Evolutionary conservation across 2,329 filamentous ascomycete genomes (phyloP).

Genomic region (Colletotrichum gloeosporioides): DNA sequence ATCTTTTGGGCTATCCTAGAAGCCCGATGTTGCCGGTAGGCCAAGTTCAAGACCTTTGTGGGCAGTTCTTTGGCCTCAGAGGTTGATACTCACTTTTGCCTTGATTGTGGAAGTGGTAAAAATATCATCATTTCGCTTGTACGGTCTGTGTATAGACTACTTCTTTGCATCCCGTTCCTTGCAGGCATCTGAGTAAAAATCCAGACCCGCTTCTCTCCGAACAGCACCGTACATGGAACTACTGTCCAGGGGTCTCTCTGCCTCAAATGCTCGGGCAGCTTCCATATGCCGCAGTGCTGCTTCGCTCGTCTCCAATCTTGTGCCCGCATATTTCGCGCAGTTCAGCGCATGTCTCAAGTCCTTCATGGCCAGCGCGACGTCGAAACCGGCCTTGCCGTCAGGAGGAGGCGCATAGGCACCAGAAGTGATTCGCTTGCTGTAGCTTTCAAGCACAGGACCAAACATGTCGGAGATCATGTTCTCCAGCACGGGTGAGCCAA

Average conservation of each 20-base stretch:
- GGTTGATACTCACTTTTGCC: neutral
- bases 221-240: neutral
- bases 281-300: neutral
- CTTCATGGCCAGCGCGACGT: constrained; percentile 4
- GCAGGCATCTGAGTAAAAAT: constrained; percentile 1
- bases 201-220: neutral
- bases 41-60: neutral
- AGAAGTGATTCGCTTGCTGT: constrained; percentile 30
- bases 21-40: neutral
- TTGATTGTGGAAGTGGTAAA: neutral
- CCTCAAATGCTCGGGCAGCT: neutral
- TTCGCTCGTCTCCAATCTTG: neutral
- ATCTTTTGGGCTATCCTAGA: neutral
- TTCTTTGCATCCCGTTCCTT: neutral
- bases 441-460: constrained; percentile 28
- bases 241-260: neutral
- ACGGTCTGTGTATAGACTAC: neutral
- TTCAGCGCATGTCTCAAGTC: constrained; percentile 2
- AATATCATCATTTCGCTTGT: neutral
- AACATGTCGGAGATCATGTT: constrained; percentile 32
- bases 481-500: constrained; percentile 29
- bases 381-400: neutral
- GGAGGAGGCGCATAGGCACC: constrained; percentile 30
- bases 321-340: neutral
- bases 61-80: neutral